phyloP scores from a whole-genome alignment of 805 yeast species.

The Yarrowia hollandica region DNA sequence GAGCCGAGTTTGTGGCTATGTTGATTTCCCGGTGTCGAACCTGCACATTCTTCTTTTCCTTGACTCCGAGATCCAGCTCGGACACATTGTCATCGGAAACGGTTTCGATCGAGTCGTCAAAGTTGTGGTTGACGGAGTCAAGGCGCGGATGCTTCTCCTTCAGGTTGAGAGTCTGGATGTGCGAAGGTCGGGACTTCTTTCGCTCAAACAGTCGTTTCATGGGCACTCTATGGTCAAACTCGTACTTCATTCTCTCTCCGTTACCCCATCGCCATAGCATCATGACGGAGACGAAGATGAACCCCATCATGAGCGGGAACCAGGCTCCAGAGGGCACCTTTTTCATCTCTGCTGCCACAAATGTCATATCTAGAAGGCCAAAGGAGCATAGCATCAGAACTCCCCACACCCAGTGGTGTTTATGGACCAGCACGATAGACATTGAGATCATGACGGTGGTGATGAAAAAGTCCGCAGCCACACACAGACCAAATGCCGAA shows the following conservation, averaged over 20 bases:
- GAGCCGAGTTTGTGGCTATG: conserved; percentile 26
- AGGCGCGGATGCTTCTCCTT: background rate
- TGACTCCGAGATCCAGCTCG: conserved; percentile 5
- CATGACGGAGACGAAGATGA: conserved; percentile 21
- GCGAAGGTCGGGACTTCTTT: conserved; percentile 3
- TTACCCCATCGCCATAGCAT: conserved; percentile 24
- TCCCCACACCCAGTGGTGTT: conserved; percentile 43
- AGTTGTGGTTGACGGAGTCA: background rate
- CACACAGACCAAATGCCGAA: conserved; percentile 63
- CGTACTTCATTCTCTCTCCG: conserved; percentile 13
- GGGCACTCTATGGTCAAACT: conserved; percentile 18
- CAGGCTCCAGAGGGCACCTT: conserved; percentile 63
- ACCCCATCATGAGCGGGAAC: conserved; percentile 49
- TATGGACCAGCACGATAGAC: conserved; percentile 50
- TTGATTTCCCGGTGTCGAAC: conserved; percentile 23
- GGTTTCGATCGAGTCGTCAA: conserved; percentile 15
- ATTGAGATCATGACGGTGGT: conserved; percentile 51
- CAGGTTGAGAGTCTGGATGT: background rate
- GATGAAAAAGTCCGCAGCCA: conserved; percentile 55
- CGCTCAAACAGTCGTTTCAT: conserved; percentile 15
- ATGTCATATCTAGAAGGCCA: conserved; percentile 50
- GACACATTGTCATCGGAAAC: conserved; percentile 5
- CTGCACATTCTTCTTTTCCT: conserved; percentile 6
- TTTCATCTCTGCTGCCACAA: conserved; percentile 51
- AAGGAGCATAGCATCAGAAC: conserved; percentile 45